A percentile compares a stretch with the other conserved stretches of the same genome.
phyloP scores from a whole-genome alignment of 1,284 basidiomycete genomes.

The Xanthoconium separans region DNA sequence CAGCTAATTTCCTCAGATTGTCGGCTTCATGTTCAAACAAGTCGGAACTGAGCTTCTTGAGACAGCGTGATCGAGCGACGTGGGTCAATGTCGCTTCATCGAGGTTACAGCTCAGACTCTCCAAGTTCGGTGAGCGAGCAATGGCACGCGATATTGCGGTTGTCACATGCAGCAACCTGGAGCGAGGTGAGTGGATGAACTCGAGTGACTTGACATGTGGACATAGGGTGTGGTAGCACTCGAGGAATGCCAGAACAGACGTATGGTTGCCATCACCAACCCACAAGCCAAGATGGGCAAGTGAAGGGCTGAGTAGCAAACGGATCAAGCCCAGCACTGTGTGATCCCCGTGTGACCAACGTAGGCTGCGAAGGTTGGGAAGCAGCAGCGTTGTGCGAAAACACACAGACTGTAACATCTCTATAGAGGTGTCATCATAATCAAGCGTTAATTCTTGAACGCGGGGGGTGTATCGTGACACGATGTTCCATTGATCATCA shows the following conservation, averaged over 20 bases:
- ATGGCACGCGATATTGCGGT: constrained; percentile 8
- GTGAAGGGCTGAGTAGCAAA: constrained; percentile 15
- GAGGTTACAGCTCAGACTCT: neutral
- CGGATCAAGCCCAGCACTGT: neutral
- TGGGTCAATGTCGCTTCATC: neutral
- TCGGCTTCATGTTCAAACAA: neutral
- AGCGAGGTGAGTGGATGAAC: neutral
- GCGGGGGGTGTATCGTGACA: constrained; percentile 9
- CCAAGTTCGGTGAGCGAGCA: neutral
- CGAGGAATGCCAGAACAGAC: constrained; percentile 4
- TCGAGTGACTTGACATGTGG: constrained; percentile 13
- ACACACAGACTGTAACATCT: constrained; percentile 7
- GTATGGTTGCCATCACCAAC: neutral
- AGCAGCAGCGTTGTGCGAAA: constrained; percentile 12
- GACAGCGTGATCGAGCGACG: neutral
- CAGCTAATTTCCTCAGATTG: neutral
- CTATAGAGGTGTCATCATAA: neutral
- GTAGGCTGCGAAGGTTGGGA: constrained; percentile 13
- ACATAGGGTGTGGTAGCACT: constrained; percentile 4
- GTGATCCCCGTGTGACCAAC: neutral
- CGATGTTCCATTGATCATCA: constrained; percentile 4
- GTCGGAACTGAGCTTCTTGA: neutral
- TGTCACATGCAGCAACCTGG: neutral
- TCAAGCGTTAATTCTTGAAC: constrained; percentile 7
- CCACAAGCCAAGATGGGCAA: constrained; percentile 2